A percentile compares a stretch with the other conserved stretches of the same genome.
Evolutionary conservation across 495 filamentous ascomycete genomes (phyloP).

Genomic region (Cercophora sp.): DNA sequence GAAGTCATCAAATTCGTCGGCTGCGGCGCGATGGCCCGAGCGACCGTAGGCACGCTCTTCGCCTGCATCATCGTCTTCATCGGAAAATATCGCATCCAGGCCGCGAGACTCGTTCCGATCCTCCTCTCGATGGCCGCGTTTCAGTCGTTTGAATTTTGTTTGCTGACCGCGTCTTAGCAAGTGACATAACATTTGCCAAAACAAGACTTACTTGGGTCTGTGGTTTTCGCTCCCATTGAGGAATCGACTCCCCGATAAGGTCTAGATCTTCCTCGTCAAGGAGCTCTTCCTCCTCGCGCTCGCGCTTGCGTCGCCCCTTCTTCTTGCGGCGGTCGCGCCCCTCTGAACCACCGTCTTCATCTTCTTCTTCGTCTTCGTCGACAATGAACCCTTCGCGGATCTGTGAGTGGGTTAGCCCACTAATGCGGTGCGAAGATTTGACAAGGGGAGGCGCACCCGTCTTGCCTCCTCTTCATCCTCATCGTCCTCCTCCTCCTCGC

Average conservation of each 20-base stretch:
- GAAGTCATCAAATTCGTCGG: conserved; percentile 92
- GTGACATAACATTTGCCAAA: too few relatives aligned
- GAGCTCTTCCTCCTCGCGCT: conserved; percentile 80
- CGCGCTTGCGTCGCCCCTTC: conserved; percentile 65
- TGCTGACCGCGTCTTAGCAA: too few relatives aligned
- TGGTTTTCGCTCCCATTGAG: conserved; percentile 61
- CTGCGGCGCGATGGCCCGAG: conserved; percentile 49
- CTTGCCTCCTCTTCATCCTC: conserved; percentile 80
- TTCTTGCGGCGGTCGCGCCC: conserved; percentile 56
- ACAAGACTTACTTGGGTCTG: conserved; percentile 55
- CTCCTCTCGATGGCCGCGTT: conserved; percentile 79
- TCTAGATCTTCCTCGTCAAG: conserved; percentile 97
- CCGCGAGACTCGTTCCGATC: conserved; percentile 61
- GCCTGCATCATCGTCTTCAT: conserved; percentile 77
- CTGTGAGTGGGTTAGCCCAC: conserved; percentile 34
- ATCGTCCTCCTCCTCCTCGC: conserved; percentile 94
- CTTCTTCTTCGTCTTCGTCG: conserved; percentile 82
- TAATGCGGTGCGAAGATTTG: background rate
- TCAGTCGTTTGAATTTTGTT: conserved; percentile 92
- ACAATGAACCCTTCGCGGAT: conserved; percentile 94
- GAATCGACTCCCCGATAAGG: conserved; percentile 76
- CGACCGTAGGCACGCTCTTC: conserved; percentile 54
- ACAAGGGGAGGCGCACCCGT: conserved; percentile 30
- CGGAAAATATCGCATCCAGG: conserved; percentile 87
- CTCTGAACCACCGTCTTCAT: conserved; percentile 63